Percentiles rank a stretch among this genome's conserved stretches.
Evolutionary conservation across 2,329 filamentous ascomycete species (phyloP).

Genomic region (Ustilaginoidea virens): DNA sequence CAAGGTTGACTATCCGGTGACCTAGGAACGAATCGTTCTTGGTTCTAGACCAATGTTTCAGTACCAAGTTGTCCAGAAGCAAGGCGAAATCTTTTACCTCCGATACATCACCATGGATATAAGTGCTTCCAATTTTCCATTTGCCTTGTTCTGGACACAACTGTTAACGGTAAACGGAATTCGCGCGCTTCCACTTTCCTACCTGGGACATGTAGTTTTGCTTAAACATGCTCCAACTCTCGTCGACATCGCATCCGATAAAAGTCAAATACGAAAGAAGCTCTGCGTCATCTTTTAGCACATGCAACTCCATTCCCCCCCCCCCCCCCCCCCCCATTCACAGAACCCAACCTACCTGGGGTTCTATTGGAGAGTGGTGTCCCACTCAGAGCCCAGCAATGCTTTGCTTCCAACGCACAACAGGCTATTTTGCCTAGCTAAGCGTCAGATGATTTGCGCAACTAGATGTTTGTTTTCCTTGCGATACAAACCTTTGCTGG

Average conservation of each 20-base stretch:
- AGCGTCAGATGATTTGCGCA: constrained; percentile 8
- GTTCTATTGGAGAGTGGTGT: constrained; percentile 19
- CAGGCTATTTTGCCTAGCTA: constrained; percentile 7
- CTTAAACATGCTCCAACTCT: not conserved
- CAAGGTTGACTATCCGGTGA: constrained; percentile 10
- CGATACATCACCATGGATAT: constrained; percentile 13
- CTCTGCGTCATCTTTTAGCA: constrained; percentile 12
- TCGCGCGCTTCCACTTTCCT: not conserved
- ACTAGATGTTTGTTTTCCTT: too few species aligned
- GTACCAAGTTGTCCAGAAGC: not conserved
- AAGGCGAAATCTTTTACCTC: constrained; percentile 8
- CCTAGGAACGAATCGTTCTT: constrained; percentile 14
- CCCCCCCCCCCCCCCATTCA: too few species aligned
- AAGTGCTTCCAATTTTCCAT: constrained; percentile 8
- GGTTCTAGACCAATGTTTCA: constrained; percentile 9
- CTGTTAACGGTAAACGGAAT: not conserved
- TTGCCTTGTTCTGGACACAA: constrained; percentile 4
- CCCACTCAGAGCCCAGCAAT: constrained; percentile 19
- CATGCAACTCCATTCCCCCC: too few species aligned
- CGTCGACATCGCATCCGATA: constrained; percentile 9
- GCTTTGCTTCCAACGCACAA: constrained; percentile 13
- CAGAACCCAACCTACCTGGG: constrained; percentile 10
- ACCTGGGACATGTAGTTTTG: constrained; percentile 8
- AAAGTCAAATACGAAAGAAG: constrained; percentile 20
- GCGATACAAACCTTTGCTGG: too few species aligned